These are phyloP conservation scores for Fusarium siculi DNA, from an alignment of 2,329 filamentous ascomycete genomes.

Conservation along the genomic window DNA sequence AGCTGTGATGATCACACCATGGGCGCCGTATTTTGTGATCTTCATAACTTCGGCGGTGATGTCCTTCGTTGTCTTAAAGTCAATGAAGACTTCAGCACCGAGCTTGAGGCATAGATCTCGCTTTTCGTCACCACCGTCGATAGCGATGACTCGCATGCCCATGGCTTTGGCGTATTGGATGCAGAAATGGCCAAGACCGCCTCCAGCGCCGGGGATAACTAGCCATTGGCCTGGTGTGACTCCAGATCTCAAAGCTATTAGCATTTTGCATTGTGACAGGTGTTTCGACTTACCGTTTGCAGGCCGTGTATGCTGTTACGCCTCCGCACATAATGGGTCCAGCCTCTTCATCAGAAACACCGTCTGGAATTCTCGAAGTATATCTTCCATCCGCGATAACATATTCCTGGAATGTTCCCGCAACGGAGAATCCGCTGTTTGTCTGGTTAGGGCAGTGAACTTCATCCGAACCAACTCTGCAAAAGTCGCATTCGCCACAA, in stretches of 20 bases:
- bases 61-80: slow-evolving; percentile 79
- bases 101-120: slow-evolving; percentile 73
- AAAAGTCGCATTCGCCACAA: slow-evolving; percentile 84
- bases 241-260: too few relatives aligned
- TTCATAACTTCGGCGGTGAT: slow-evolving; percentile 80
- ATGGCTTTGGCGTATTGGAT: slow-evolving; percentile 89
- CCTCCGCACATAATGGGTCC: slow-evolving; percentile 83
- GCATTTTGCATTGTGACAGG: too few relatives aligned
- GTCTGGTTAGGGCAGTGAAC: slow-evolving; percentile 78
- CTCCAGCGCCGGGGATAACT: slow-evolving; percentile 86
- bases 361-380: slow-evolving; percentile 79
- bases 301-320: slow-evolving; percentile 84
- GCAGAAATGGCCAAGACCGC: slow-evolving; percentile 79
- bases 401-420: slow-evolving; percentile 92
- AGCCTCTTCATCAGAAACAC: slow-evolving; percentile 76
- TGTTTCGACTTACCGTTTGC: slow-evolving; percentile 68
- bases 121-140: slow-evolving; percentile 85
- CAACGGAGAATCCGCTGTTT: slow-evolving; percentile 87
- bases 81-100: slow-evolving; percentile 77
- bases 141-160: slow-evolving; percentile 80
- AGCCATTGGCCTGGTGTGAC: slow-evolving; percentile 75
- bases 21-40: slow-evolving; percentile 80
- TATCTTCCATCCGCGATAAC: slow-evolving; percentile 83
- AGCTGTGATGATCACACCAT: slow-evolving; percentile 86
- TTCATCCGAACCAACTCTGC: slow-evolving; percentile 76